Conservation (phyloP, 352 stramenopile genomes). For the Thraustochytrium sp. region DNA sequence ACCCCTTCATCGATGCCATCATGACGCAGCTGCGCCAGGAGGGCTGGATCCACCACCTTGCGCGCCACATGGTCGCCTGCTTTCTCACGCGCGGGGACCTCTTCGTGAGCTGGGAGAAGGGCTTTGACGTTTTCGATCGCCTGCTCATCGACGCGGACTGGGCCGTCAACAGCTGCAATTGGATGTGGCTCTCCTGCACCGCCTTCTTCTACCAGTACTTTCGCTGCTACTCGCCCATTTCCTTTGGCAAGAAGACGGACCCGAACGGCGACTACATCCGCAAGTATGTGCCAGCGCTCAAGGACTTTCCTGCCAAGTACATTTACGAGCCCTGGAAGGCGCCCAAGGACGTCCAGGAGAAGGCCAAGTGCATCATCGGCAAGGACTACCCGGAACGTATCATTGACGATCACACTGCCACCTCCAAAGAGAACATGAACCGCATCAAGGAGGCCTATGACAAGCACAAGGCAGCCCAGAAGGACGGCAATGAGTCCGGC, state of each 20-base stretch:
- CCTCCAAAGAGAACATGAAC: conserved; percentile 80
- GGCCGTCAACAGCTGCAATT: conserved; percentile 92
- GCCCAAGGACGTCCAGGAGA: conserved; percentile 73
- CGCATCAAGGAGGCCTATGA: conserved; percentile 77
- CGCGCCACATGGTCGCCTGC: conserved; percentile 90
- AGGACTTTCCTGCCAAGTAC: conserved; percentile 85
- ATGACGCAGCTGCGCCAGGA: conserved; percentile 86
- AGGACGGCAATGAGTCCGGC: neutral
- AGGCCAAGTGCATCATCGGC: conserved; percentile 73
- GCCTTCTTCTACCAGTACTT: conserved; percentile 97
- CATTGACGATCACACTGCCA: conserved; percentile 78
- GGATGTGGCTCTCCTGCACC: conserved; percentile 88
- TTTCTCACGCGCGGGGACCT: conserved; percentile 96
- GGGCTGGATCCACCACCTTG: conserved; percentile 67
- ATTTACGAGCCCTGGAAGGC: conserved; percentile 96
- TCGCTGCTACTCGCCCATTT: conserved; percentile 83
- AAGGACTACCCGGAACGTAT: conserved; percentile 89
- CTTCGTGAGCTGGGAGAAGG: conserved; percentile 88
- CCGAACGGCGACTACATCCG: conserved; percentile 61
- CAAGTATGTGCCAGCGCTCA: conserved; percentile 82
- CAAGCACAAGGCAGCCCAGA: neutral
- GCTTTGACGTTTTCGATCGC: conserved; percentile 80
- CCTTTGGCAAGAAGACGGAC: conserved; percentile 93
- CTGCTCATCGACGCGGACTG: conserved; percentile 93
- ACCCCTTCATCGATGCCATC: conserved; percentile 91